Evolutionary conservation across 306 rosid species (phyloP).

Genomic region (Purshia tridentata): DNA sequence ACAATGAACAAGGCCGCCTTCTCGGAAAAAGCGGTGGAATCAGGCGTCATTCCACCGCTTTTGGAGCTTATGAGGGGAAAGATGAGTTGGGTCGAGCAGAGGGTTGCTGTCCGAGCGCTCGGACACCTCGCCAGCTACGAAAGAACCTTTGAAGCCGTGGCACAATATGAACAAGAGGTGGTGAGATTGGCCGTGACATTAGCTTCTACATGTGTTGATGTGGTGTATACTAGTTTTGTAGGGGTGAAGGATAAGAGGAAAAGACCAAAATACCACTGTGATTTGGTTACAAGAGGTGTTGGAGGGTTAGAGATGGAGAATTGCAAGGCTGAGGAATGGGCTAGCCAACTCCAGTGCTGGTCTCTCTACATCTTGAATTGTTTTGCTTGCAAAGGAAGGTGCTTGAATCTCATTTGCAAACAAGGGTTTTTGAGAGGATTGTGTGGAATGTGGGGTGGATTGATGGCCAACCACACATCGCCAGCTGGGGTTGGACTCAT

Average conservation of each 20-base stretch:
- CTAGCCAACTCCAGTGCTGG: slow-evolving; percentile 80
- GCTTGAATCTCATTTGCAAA: slow-evolving; percentile 53
- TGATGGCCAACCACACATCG: slow-evolving; percentile 52
- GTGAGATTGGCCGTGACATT: slow-evolving; percentile 48
- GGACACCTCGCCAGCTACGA: slow-evolving; percentile 79
- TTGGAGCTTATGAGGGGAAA: slow-evolving; percentile 61
- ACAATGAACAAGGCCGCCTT: slow-evolving; percentile 67
- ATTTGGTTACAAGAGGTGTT: slow-evolving; percentile 70
- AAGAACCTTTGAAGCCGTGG: slow-evolving; percentile 51
- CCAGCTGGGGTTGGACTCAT: slow-evolving; percentile 71
- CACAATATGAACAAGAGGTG: slow-evolving; percentile 40
- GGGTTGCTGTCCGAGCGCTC: slow-evolving; percentile 69
- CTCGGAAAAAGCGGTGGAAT: slow-evolving; percentile 53
- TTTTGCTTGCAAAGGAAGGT: slow-evolving; percentile 67
- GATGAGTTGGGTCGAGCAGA: slow-evolving; percentile 75
- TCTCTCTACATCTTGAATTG: slow-evolving; percentile 64
- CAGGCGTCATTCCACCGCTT: slow-evolving; percentile 65
- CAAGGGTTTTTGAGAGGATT: slow-evolving; percentile 47
- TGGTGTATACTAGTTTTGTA: slow-evolving; percentile 46
- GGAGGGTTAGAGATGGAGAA: slow-evolving; percentile 71
- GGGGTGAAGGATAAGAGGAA: slow-evolving; percentile 31
- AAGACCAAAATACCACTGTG: slow-evolving; percentile 54
- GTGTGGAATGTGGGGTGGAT: slow-evolving; percentile 80
- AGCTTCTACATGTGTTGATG: slow-evolving; percentile 55
- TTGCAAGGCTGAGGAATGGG: slow-evolving; percentile 81